A percentile compares a stretch with the other conserved stretches of the same genome.
Evolutionary conservation across 78 protist genomes (phyloP).

Genomic region (Dictyostelium purpureum): DNA sequence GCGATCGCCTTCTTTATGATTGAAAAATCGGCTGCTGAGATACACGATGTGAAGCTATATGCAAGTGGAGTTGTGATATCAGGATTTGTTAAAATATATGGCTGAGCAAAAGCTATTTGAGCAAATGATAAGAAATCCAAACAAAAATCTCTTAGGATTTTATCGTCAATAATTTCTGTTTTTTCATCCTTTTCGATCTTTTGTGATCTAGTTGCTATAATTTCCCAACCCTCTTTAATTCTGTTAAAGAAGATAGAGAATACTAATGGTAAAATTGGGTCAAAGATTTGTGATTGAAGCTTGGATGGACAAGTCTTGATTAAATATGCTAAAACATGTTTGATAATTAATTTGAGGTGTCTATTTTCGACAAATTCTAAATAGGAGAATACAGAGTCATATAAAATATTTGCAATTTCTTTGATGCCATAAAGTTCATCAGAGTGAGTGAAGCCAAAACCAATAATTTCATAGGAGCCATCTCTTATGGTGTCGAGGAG

Average conservation of each 20-base stretch:
- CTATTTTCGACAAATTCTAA: constrained; percentile 64
- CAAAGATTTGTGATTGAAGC: background rate
- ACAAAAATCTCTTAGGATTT: constrained; percentile 40
- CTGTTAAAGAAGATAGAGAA: constrained; percentile 13
- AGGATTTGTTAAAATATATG: background rate
- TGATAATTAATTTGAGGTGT: constrained; percentile 24
- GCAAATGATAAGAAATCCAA: background rate
- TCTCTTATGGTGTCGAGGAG: constrained; percentile 37
- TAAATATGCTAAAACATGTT: background rate
- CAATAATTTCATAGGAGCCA: constrained; percentile 54
- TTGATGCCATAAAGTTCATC: constrained; percentile 55
- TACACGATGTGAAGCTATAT: constrained; percentile 34
- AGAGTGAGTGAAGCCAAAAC: constrained; percentile 48
- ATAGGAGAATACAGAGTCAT: constrained; percentile 51
- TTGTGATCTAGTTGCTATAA: constrained; percentile 13
- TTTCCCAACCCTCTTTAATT: constrained; percentile 56
- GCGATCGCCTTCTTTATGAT: background rate
- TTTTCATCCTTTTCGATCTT: constrained; percentile 12
- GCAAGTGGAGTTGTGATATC: constrained; percentile 31
- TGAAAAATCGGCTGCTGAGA: background rate
- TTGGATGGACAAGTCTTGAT: constrained; percentile 23
- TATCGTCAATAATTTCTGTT: constrained; percentile 50
- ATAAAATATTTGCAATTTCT: background rate
- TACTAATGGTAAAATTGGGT: constrained; percentile 23
- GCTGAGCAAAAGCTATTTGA: background rate